phyloP scores from a whole-genome alignment of 306 rosid species.

The Rosa multiflora region DNA sequence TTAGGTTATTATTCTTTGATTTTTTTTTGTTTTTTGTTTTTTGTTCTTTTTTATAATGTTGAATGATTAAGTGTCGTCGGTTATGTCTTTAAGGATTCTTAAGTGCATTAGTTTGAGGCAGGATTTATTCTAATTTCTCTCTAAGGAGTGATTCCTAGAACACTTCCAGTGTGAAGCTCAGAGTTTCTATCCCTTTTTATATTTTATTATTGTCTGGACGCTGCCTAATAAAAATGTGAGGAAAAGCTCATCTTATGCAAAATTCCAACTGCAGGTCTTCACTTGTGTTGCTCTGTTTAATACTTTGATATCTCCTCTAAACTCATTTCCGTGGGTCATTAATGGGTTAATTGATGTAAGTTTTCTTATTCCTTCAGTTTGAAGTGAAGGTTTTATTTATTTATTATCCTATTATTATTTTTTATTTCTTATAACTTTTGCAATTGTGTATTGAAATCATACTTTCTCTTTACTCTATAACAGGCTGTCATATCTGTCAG shows the following conservation, averaged over 20 bases:
- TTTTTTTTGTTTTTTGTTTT: neutral
- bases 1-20: neutral
- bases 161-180: neutral
- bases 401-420: neutral
- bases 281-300: conserved; percentile 98
- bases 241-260: conserved; percentile 29
- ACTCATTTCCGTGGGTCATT: conserved; percentile 98
- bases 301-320: conserved; percentile 83
- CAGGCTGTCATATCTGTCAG: conserved; percentile 79
- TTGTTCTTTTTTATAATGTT: neutral
- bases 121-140: neutral
- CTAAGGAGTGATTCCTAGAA: neutral
- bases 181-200: neutral
- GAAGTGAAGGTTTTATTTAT: neutral
- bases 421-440: neutral
- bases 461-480: conserved; percentile 22
- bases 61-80: neutral
- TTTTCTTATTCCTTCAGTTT: conserved; percentile 21
- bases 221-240: conserved; percentile 9
- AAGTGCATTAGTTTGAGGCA: neutral
- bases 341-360: conserved; percentile 97
- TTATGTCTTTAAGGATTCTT: neutral
- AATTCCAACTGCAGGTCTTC: conserved; percentile 72
- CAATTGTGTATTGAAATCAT: conserved; percentile 17
- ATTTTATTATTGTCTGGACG: neutral